Evolutionary conservation across 2,329 filamentous ascomycete species (phyloP).

Genomic region (Rosellinia necatrix): DNA sequence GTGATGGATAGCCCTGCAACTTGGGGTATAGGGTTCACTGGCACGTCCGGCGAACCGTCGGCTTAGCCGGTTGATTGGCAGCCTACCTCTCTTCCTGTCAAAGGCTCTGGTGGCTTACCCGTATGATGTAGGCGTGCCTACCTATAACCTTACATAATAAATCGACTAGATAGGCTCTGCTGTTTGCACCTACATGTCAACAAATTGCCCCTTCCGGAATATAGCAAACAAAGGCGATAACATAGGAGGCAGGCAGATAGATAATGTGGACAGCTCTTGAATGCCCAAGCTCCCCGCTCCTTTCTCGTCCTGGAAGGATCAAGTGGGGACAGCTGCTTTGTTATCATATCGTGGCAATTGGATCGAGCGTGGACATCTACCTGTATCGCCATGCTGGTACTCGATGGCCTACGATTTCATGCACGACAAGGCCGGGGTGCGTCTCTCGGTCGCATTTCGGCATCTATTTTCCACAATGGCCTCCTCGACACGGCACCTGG

Average conservation of each 20-base stretch:
- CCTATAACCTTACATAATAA: background rate
- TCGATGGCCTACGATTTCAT: slow-evolving; percentile 1
- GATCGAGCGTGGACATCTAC: background rate
- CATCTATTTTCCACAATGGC: background rate
- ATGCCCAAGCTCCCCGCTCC: background rate
- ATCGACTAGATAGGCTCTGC: background rate
- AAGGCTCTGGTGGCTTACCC: too few species aligned
- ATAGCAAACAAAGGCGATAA: slow-evolving; percentile 8
- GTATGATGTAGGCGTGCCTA: background rate
- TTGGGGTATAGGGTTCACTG: background rate
- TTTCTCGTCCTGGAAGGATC: background rate
- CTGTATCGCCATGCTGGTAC: background rate
- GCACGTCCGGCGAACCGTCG: background rate
- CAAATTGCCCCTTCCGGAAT: slow-evolving; percentile 19
- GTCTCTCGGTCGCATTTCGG: background rate
- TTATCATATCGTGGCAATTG: slow-evolving; percentile 1
- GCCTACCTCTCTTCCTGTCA: too few species aligned
- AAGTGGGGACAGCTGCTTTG: slow-evolving; percentile 12
- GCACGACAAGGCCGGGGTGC: slow-evolving; percentile 12
- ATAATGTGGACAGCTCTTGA: too few species aligned
- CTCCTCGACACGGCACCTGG: background rate
- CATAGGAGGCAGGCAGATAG: background rate
- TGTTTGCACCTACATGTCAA: slow-evolving; percentile 12
- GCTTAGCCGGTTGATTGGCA: too few species aligned
- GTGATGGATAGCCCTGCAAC: background rate